Conservation (phyloP, 441 rosid species). For the Bruguiera hainesii region DNA sequence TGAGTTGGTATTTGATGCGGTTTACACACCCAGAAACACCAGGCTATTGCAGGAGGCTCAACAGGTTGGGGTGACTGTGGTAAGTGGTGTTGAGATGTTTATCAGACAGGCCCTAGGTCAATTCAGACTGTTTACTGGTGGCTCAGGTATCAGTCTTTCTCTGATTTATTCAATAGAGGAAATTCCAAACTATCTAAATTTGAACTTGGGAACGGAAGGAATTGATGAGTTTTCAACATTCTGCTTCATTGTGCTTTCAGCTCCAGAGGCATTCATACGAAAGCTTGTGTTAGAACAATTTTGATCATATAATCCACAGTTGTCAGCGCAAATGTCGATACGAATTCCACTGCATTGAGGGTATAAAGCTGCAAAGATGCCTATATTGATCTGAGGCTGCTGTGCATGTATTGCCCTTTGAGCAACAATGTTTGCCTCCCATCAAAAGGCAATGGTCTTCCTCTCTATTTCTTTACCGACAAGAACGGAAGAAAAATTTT, state of each 20-base stretch:
- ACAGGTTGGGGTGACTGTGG: slow-evolving; percentile 44
- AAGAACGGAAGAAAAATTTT: background rate
- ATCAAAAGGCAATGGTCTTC: too few relatives aligned
- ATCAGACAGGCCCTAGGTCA: slow-evolving; percentile 52
- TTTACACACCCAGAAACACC: slow-evolving; percentile 54
- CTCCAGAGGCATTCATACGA: slow-evolving; percentile 44
- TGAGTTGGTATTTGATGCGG: slow-evolving; percentile 49
- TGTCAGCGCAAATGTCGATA: background rate
- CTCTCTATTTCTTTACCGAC: too few relatives aligned
- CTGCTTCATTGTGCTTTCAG: slow-evolving; percentile 19
- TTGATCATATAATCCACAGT: slow-evolving; percentile 7
- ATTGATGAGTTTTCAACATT: background rate
- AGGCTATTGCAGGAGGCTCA: slow-evolving; percentile 49
- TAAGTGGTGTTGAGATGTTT: slow-evolving; percentile 61
- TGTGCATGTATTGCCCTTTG: too few relatives aligned
- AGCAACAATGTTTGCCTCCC: too few relatives aligned
- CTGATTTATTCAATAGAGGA: background rate
- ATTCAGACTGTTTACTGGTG: slow-evolving; percentile 43
- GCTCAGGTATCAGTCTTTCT: slow-evolving; percentile 28
- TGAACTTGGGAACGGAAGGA: background rate
- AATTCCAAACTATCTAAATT: background rate
- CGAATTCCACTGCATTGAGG: background rate
- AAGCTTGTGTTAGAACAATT: slow-evolving; percentile 38
- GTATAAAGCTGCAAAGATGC: slow-evolving; percentile 5
- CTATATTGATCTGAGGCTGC: too few relatives aligned